These are phyloP conservation scores for Ceratocystis colombiana DNA, from an alignment of 2,329 filamentous ascomycete genomes.

Conservation along the genomic window DNA sequence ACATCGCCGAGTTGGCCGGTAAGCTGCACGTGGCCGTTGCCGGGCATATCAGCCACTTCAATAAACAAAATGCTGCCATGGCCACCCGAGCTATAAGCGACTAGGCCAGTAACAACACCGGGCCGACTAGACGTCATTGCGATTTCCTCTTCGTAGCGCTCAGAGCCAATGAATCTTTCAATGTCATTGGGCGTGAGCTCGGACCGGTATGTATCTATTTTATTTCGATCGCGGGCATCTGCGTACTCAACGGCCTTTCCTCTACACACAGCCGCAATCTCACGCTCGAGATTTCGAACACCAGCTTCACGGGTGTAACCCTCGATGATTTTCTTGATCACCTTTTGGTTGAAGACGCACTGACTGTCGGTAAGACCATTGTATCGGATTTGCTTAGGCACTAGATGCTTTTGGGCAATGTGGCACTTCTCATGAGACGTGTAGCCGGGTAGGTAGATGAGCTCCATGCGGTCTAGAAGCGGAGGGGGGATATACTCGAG, in stretches of 20 bases:
- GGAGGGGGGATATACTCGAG: slow-evolving; percentile 93
- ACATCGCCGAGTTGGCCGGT: slow-evolving; percentile 95
- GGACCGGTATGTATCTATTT: slow-evolving; percentile 60
- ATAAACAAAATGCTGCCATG: slow-evolving; percentile 97
- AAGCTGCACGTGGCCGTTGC: slow-evolving; percentile 80
- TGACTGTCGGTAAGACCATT: slow-evolving; percentile 75
- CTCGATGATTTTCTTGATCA: slow-evolving; percentile 90
- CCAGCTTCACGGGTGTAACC: slow-evolving; percentile 94
- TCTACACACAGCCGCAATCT: slow-evolving; percentile 88
- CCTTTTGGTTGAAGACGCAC: slow-evolving; percentile 66
- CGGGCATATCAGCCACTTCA: slow-evolving; percentile 95
- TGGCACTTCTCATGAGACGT: slow-evolving; percentile 94
- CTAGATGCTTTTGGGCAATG: slow-evolving; percentile 84
- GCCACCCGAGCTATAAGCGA: slow-evolving; percentile 84
- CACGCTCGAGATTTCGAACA: slow-evolving; percentile 89
- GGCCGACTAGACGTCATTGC: slow-evolving; percentile 75
- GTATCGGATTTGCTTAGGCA: slow-evolving; percentile 86
- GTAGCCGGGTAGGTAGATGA: slow-evolving; percentile 84
- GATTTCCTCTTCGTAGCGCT: slow-evolving; percentile 85
- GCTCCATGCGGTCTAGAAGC: slow-evolving; percentile 93
- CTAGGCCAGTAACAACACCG: slow-evolving; percentile 89
- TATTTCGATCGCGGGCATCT: slow-evolving; percentile 68
- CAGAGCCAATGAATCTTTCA: slow-evolving; percentile 82
- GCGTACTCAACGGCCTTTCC: slow-evolving; percentile 92
- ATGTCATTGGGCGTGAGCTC: slow-evolving; percentile 67